These are phyloP conservation scores for Debaryomyces tyrocola DNA, from an alignment of 805 yeast species.

Conservation along the genomic window DNA sequence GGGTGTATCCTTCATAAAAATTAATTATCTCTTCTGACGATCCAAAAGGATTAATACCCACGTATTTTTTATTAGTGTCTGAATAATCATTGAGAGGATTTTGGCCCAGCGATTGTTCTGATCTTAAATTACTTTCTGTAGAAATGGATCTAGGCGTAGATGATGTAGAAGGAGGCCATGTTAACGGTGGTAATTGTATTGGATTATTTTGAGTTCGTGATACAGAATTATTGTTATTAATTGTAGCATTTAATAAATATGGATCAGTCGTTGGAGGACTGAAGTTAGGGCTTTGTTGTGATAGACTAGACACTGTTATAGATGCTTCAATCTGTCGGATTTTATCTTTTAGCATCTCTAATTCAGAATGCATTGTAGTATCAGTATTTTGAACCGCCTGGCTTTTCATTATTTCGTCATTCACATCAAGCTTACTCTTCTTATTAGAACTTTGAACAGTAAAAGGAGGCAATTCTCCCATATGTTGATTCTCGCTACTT, in stretches of 20 bases:
- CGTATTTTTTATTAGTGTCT: slow-evolving; percentile 1
- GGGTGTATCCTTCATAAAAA: slow-evolving; percentile 42
- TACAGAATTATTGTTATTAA: neutral
- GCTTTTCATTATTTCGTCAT: neutral
- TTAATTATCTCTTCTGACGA: slow-evolving; percentile 36
- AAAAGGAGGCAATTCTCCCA: slow-evolving; percentile 5
- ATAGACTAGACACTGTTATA: slow-evolving; percentile 31
- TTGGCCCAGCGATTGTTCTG: neutral
- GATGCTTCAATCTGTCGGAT: slow-evolving; percentile 49
- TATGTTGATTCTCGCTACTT: neutral
- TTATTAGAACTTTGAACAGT: neutral
- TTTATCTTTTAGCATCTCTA: slow-evolving; percentile 39
- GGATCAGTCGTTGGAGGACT: neutral
- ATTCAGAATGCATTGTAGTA: slow-evolving; percentile 3
- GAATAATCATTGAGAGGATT: neutral
- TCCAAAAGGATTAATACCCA: slow-evolving; percentile 24
- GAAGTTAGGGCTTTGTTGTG: neutral
- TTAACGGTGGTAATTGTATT: neutral
- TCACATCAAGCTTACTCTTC: neutral
- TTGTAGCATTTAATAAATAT: neutral
- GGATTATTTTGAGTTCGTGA: neutral
- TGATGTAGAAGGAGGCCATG: neutral
- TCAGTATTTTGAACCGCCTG: neutral
- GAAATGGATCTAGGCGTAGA: neutral
- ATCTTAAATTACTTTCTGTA: neutral